Evolutionary conservation across 176 grass and related monocot genomes (phyloP), one percentile per base, ranked within the genome.

Genomic region (Oryza longistaminata): DNA sequence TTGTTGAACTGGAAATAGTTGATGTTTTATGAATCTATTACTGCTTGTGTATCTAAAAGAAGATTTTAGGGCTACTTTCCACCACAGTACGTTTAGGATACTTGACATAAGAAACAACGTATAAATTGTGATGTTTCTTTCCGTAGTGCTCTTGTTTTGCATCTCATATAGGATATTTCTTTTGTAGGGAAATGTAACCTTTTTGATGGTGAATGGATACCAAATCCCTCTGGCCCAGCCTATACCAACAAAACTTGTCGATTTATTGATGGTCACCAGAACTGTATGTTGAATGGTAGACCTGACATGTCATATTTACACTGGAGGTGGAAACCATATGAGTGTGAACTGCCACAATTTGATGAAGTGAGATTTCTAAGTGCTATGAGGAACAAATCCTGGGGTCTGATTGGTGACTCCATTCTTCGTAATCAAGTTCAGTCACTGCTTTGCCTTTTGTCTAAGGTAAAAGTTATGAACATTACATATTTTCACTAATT

Each of bases 371-470:
- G 61, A 71, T 96, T 96, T 91, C 85, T 96, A 39, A 70, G 85
- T 85, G 75, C 69, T 43, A 91, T 96, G 94, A 83, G 82, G 82
- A 85, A 86, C 78, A 96, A 91, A 87, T 78, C 50, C 77, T 96
- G 94, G 94, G 91, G 81, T 33, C 75, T 96, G 6, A 90, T 96
- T 45, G 94, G 94, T 66, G 94, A 96, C 64, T 96, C 94, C 61
- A 93, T 96, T 82, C 91, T 96, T 85, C 91, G 94, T 50, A 96
- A 96, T 71, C 94, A 96, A 91, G 82, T 88, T 74, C 94, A 96
- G 53, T 96, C 94, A 60, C 85, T 96, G 43, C 55, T 96, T 77
- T 96, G 94, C 79, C 94, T 96, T 93, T 78, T 96, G 29, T 96
- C 91, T 70, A 73, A 93, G 94, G 94, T 96, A 84, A 79, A 69